Evolutionary conservation across 371 early-diverging fungal genomes (phyloP), one percentile per base, ranked within the genome.

Genomic region (Mortierella sp.): DNA sequence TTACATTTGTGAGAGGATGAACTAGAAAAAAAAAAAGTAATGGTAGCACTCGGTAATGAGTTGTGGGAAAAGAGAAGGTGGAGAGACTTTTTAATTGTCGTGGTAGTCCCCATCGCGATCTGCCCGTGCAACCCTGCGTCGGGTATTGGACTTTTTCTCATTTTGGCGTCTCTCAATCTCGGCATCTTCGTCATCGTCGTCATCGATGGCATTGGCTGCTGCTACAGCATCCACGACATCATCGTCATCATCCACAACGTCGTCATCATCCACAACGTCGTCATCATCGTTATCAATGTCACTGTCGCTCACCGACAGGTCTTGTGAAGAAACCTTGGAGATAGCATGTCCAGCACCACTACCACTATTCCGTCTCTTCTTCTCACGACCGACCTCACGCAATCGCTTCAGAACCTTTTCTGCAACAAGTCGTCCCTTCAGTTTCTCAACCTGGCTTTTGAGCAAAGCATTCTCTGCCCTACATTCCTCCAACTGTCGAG

Each of bases 381-480:
- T 74, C 45, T 80, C 76, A 8, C 76, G 72, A 28, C 82, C 85
- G 28, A 70, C 80, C 36, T 80, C 70, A 19, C 81, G 80, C 8
- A 87, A 84, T 32, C 87, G 81, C 67, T 89, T 87, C 16, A 91
- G 65, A 65, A 89, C 88, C 68, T 89, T 88, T 43, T 87, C 86
- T 15, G 89, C 90, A 19, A 89, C 84, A 52, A 87, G 78, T 60
- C 87, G 86, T n/a, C 88, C 87, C 71, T 86, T 85, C 24, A 91
- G 76, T 47, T 84, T 84, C 68, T 91, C 91, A 38, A 87, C 84
- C 11, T 84, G 78, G 19, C 72, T 65, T 70, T 86, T 87, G 15
- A 91, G 73, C 40, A 76, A 75, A 1, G 75, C 47, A 57, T 91
- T 91, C 68, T 91, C 91, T 1, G 84, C 65, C 53, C 82, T 72